These are phyloP conservation scores for Paraphaeosphaeria minitans DNA, from an alignment of 2,329 filamentous ascomycete species.

Conservation along the genomic window DNA sequence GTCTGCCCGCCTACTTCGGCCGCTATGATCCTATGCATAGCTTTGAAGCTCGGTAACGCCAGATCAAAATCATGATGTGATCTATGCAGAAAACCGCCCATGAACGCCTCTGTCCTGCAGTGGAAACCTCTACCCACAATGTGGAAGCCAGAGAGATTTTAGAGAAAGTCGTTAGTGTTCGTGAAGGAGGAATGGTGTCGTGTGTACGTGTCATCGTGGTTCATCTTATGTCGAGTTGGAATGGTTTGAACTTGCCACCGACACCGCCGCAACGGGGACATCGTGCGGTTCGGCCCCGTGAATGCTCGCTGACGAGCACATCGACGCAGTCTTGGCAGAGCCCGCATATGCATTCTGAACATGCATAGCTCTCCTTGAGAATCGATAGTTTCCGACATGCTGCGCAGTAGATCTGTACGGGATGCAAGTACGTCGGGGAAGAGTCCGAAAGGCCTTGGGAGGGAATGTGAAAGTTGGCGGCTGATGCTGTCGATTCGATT, in stretches of 20 bases:
- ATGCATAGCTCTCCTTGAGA: conserved; percentile 85
- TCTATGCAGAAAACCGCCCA: not conserved
- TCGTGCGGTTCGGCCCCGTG: conserved; percentile 67
- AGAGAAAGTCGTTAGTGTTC: conserved; percentile 5
- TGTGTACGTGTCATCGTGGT: conserved; percentile 29
- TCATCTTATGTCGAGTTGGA: conserved; percentile 81
- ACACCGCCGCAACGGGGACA: conserved; percentile 81
- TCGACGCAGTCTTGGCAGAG: conserved; percentile 89
- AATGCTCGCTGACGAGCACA: conserved; percentile 75
- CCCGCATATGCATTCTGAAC: conserved; percentile 94
- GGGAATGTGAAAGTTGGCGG: conserved; percentile 66
- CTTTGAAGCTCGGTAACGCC: conserved; percentile 1
- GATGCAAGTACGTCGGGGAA: conserved; percentile 59
- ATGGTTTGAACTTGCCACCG: conserved; percentile 80
- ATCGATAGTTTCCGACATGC: conserved; percentile 79
- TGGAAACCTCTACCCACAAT: conserved; percentile 1
- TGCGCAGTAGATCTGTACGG: conserved; percentile 88
- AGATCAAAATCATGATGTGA: not conserved
- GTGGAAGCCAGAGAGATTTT: not conserved
- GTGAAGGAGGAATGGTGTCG: conserved; percentile 9
- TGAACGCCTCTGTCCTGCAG: conserved; percentile 9
- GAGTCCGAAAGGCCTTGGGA: conserved; percentile 60
- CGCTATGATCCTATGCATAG: conserved; percentile 7
- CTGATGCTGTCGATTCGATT: conserved; percentile 72
- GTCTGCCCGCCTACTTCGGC: not conserved